phyloP scores from a whole-genome alignment of 23 red algal genomes.

The Gracilaria caudata region DNA sequence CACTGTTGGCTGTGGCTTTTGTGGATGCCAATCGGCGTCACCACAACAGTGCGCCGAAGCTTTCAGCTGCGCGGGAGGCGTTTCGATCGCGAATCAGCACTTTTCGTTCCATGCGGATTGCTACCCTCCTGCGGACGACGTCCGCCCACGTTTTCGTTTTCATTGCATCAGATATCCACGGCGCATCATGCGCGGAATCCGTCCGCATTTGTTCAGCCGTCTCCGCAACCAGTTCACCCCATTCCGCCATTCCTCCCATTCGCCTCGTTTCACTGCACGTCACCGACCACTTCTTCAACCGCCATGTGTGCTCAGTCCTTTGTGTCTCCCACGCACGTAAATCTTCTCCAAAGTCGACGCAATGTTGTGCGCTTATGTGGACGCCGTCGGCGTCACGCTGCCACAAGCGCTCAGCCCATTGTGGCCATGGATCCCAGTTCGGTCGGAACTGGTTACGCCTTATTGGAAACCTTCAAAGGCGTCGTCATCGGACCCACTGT shows the following conservation, averaged over 20 bases:
- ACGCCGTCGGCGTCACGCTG: background rate
- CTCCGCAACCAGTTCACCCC: background rate
- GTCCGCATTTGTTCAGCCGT: too few species aligned
- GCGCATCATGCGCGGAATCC: too few species aligned
- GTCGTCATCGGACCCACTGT: conserved; percentile 81
- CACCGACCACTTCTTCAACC: background rate
- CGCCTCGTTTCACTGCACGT: background rate
- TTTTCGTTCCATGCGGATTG: too few species aligned
- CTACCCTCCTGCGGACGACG: too few species aligned
- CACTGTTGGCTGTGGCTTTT: background rate
- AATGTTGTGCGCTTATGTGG: background rate
- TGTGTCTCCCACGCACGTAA: background rate
- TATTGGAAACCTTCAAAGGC: conserved; percentile 56
- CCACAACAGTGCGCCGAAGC: too few species aligned
- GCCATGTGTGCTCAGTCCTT: background rate
- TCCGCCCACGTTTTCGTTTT: too few species aligned
- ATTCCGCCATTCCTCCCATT: background rate
- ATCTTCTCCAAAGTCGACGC: background rate
- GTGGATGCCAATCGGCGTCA: background rate
- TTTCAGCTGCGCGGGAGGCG: too few species aligned
- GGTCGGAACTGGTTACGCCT: conserved; percentile 48
- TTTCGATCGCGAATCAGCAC: too few species aligned
- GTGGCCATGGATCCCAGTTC: conserved; percentile 41
- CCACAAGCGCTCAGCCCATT: background rate
- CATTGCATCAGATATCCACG: too few species aligned